Evolutionary conservation across 73 alveolate species (phyloP), one percentile per base, ranked within the genome.

Genomic region (Blepharisma japonicum): DNA sequence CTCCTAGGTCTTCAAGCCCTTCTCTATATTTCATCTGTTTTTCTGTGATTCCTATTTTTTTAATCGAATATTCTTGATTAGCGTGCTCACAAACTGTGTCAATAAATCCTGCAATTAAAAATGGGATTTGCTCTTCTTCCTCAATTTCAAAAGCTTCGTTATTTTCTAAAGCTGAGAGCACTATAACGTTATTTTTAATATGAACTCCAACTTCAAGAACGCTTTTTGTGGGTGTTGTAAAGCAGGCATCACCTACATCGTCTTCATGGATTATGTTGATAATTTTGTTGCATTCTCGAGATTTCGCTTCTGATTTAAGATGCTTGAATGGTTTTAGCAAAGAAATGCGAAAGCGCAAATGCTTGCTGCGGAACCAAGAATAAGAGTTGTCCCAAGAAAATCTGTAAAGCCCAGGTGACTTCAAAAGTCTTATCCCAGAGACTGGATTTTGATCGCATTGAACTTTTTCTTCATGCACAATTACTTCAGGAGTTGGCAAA

Each of bases 301-400:
- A 20, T 61, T 61, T 61, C 3, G 42, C 42, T 32, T 32, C 42
- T 32, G 42, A 32, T 32, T 32, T 32, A 1, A 32, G 42, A 32
- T 32, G 42, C 23, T 61, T 61, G 23, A 14, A 61, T 1, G 74
- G 74, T 61, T 39, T n/a, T 14, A 61, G 74, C 5, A 61, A 14
- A 61, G 11, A 61, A 20, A 61, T 25, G 14, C 23, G 14, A 25
- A 14, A 61, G 2, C 74, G 74, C 5, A 61, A 25, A 61, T 61
- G 74, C 74, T 61, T 61, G 23, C 47, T 39, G 18, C 74, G 38
- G 23, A 61, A 61, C 74, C 74, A 61, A 61, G 74, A 61, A 61
- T 61, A 61, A 8, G 74, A 61, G 5, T 61, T 61, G 47, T 39
- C 23, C 74, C 74, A 61, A 14, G 74, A 14, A 25, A 61, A 61